Evolutionary conservation across 2,329 filamentous ascomycete species (phyloP).

Genomic region (Dothiorella sarmentorum): DNA sequence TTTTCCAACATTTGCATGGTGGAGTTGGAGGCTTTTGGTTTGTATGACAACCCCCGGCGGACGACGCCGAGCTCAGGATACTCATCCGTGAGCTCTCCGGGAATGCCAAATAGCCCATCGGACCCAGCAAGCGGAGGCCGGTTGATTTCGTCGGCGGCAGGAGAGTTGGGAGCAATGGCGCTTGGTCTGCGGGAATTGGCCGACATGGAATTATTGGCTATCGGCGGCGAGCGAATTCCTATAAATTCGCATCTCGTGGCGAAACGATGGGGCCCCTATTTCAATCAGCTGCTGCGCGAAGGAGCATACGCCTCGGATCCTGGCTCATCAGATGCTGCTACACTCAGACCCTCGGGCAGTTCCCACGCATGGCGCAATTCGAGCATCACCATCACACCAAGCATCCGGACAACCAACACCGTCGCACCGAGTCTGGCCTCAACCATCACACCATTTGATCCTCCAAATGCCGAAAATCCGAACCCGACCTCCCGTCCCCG

Average conservation of each 20-base stretch:
- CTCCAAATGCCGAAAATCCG: slow-evolving; percentile 52
- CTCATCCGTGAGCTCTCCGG: slow-evolving; percentile 69
- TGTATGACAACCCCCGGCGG: slow-evolving; percentile 91
- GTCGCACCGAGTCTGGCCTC: slow-evolving; percentile 35
- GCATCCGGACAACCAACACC: slow-evolving; percentile 50
- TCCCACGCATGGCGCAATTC: slow-evolving; percentile 67
- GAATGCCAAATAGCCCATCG: slow-evolving; percentile 53
- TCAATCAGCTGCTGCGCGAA: slow-evolving; percentile 85
- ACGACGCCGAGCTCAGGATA: slow-evolving; percentile 76
- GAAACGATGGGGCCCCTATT: slow-evolving; percentile 90
- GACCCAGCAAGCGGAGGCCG: slow-evolving; percentile 69
- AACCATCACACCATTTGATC: slow-evolving; percentile 41
- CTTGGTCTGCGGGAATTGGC: slow-evolving; percentile 77
- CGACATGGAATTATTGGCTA: slow-evolving; percentile 95
- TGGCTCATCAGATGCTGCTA: slow-evolving; percentile 67
- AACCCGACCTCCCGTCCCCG: slow-evolving; percentile 63
- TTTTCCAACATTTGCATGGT: slow-evolving; percentile 97
- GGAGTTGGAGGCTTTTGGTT: slow-evolving; percentile 91
- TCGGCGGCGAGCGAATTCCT: slow-evolving; percentile 85
- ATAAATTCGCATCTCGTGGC: slow-evolving; percentile 89
- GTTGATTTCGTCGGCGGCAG: slow-evolving; percentile 70
- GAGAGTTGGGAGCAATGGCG: slow-evolving; percentile 80
- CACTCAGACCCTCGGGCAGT: slow-evolving; percentile 61
- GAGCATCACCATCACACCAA: slow-evolving; percentile 78
- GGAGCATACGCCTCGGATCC: slow-evolving; percentile 67